These are phyloP conservation scores for Coemansia umbellata DNA, from an alignment of 192 early-diverging fungal species.

Conservation along the genomic window DNA sequence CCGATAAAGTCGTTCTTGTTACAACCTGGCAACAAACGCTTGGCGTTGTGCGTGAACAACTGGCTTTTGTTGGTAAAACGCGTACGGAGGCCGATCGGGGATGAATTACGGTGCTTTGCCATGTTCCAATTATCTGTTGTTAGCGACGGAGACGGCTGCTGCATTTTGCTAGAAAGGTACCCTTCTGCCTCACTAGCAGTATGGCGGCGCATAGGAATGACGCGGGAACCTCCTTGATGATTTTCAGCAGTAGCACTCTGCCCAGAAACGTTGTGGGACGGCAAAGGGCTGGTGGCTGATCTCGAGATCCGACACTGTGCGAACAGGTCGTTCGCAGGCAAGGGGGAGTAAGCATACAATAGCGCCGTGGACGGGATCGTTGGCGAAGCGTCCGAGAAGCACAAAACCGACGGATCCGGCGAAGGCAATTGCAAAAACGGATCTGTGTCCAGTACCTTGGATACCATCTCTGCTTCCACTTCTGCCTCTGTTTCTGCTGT, in stretches of 20 bases:
- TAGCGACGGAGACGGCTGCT: too few relatives aligned
- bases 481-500: neutral
- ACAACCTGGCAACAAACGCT: neutral
- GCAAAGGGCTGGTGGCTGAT: neutral
- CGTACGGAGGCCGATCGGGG: conserved; percentile 34
- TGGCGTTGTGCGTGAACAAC: too few relatives aligned
- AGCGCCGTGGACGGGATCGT: neutral
- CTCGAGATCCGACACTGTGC: neutral
- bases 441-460: too few relatives aligned
- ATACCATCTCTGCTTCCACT: too few relatives aligned
- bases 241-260: neutral
- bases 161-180: too few relatives aligned
- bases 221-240: neutral
- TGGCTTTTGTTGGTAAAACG: conserved; percentile 8
- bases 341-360: neutral
- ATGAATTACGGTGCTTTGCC: conserved; percentile 20
- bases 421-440: conserved; percentile 32
- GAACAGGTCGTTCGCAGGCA: neutral
- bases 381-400: conserved; percentile 5
- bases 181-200: conserved; percentile 43
- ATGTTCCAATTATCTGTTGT: conserved; percentile 6
- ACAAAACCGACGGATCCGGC: conserved; percentile 25
- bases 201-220: conserved; percentile 22
- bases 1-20: too few relatives aligned
- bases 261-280: neutral